Conservation (phyloP, 2,329 filamentous ascomycete genomes). For the Anisogramma anomala region DNA sequence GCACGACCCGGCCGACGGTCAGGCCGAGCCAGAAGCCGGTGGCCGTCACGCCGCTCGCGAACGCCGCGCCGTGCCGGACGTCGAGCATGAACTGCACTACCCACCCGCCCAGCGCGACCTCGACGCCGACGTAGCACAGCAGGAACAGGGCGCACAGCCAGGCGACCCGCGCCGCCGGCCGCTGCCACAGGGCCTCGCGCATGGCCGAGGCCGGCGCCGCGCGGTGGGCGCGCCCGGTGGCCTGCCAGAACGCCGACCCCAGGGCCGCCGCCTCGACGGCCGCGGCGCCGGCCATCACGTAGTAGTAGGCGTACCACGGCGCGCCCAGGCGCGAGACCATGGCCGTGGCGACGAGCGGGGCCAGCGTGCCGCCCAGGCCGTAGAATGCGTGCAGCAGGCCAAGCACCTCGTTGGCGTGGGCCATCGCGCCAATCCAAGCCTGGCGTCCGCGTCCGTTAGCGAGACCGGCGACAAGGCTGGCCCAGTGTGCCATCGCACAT, state of each 20-base stretch:
- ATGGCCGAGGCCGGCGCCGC: conserved; percentile 25
- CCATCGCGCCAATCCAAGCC: conserved; percentile 51
- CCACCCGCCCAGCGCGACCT: conserved; percentile 70
- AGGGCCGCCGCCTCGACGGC: conserved; percentile 41
- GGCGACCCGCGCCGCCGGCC: conserved; percentile 39
- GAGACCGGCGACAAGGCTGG: too few species aligned
- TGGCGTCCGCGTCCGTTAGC: too few species aligned
- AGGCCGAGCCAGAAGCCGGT: conserved; percentile 77
- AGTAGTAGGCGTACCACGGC: conserved; percentile 64
- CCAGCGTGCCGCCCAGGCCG: conserved; percentile 54
- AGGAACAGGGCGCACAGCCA: conserved; percentile 65
- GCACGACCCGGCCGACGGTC: conserved; percentile 55
- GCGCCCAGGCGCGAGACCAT: conserved; percentile 52
- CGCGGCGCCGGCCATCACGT: conserved; percentile 47
- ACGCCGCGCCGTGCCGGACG: conserved; percentile 54
- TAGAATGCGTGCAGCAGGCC: conserved; percentile 60
- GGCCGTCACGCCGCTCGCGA: conserved; percentile 61
- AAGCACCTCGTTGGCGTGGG: conserved; percentile 56
- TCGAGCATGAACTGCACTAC: conserved; percentile 75
- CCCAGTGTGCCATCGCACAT: too few species aligned
- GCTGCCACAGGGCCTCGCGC: conserved; percentile 29
- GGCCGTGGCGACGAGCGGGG: conserved; percentile 58
- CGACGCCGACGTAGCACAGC: conserved; percentile 63
- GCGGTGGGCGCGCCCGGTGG: conserved; percentile 43
- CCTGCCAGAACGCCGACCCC: conserved; percentile 44